Conservation (phyloP, 352 stramenopile genomes). For the Globisporangium polare region DNA sequence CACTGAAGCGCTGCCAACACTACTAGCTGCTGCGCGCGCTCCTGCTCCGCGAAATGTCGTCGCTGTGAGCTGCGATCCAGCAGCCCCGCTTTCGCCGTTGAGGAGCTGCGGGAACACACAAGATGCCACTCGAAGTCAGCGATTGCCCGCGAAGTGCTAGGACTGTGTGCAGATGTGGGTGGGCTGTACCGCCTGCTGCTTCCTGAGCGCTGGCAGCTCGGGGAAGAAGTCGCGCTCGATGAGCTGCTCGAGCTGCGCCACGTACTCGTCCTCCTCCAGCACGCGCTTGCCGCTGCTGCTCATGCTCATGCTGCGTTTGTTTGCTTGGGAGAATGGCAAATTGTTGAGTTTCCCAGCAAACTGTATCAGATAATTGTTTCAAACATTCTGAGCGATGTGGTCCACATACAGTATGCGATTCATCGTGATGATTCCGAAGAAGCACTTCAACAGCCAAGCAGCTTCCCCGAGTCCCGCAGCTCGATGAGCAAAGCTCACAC, state of each 20-base stretch:
- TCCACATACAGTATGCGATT: no score
- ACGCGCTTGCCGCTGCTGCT: constrained; percentile 40
- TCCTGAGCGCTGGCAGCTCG: constrained; percentile 53
- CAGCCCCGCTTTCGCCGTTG: constrained; percentile 10
- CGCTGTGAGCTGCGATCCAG: constrained; percentile 18
- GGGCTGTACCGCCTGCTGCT: constrained; percentile 38
- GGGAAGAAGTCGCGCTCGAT: constrained; percentile 89
- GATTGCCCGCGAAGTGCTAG: not conserved
- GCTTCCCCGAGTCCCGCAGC: no score
- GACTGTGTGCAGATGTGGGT: not conserved
- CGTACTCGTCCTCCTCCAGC: constrained; percentile 81
- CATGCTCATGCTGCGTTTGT: not conserved
- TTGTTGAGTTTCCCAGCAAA: not conserved
- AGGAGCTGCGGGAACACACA: constrained; percentile 19
- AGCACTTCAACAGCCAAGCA: no score
- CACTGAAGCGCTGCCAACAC: constrained; percentile 13
- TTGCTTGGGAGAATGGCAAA: not conserved
- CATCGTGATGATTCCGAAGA: no score
- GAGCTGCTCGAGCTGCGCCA: constrained; percentile 65
- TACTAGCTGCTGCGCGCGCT: not conserved
- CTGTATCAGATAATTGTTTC: not conserved
- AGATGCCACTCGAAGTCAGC: not conserved
- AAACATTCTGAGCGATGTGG: no score
- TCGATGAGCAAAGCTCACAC: no score
- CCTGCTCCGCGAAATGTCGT: constrained; percentile 19